Conservation (phyloP, 1,284 basidiomycete genomes). For the Schizophyllum amplum region DNA sequence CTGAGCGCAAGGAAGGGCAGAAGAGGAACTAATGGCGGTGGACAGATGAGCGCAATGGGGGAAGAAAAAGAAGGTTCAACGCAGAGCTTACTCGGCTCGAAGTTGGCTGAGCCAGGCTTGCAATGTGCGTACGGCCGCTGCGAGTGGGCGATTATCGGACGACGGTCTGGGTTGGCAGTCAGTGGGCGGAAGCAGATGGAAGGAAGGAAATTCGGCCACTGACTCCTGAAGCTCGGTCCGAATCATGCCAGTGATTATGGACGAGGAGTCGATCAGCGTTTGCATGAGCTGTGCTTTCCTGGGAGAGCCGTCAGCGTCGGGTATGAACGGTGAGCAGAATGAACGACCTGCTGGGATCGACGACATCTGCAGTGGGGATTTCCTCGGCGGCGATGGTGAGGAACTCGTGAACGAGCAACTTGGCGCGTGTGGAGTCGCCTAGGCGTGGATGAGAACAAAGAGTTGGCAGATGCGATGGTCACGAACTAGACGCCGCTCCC, state of each 20-base stretch:
- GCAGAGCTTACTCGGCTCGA: slow-evolving; percentile 45
- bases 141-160: slow-evolving; percentile 37
- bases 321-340: slow-evolving; percentile 2
- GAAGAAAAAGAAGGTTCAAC: slow-evolving; percentile 49
- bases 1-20: too few relatives aligned
- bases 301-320: neutral
- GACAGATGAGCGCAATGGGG: too few relatives aligned
- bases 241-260: neutral
- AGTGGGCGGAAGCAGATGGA: too few relatives aligned
- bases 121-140: slow-evolving; percentile 69
- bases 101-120: slow-evolving; percentile 53
- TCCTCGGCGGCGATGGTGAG: slow-evolving; percentile 82
- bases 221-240: neutral
- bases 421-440: neutral
- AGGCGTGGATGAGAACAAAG: neutral
- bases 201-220: neutral
- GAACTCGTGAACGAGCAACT: slow-evolving; percentile 53
- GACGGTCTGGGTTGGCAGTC: slow-evolving; percentile 20
- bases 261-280: slow-evolving; percentile 46
- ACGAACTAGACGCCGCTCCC: slow-evolving; percentile 39
- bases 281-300: slow-evolving; percentile 41
- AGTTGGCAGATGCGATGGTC: slow-evolving; percentile 9
- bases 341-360: slow-evolving; percentile 67
- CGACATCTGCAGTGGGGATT: slow-evolving; percentile 62
- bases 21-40: too few relatives aligned